Percentiles rank a stretch among this genome's conserved stretches.
phyloP scores from a whole-genome alignment of 2,329 filamentous ascomycete genomes.

The Xylariaceae sp. region DNA sequence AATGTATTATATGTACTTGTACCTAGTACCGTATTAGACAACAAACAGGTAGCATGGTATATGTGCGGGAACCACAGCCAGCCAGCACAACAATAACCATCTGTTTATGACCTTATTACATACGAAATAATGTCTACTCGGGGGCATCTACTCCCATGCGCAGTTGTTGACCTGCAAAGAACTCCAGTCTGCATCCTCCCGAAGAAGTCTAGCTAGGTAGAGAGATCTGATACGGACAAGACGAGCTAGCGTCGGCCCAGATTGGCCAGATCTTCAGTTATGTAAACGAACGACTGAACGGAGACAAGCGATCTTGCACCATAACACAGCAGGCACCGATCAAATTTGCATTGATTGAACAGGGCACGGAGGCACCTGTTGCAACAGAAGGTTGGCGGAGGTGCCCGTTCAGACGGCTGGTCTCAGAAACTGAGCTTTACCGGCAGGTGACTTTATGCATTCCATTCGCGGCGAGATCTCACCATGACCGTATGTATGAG shows the following conservation, averaged over 20 bases:
- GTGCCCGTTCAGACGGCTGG: conserved; percentile 25
- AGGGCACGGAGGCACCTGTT: conserved; percentile 33
- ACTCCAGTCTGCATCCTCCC: conserved; percentile 1
- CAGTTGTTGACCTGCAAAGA: background rate
- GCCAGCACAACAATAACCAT: background rate
- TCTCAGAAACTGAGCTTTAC: conserved; percentile 28
- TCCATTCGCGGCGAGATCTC: conserved; percentile 9
- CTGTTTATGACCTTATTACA: background rate
- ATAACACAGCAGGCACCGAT: conserved; percentile 15
- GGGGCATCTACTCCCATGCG: background rate
- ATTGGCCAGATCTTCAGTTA: conserved; percentile 30
- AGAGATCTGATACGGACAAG: conserved; percentile 11
- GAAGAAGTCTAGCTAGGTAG: background rate
- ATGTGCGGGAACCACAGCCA: conserved; percentile 13
- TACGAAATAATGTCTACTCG: background rate
- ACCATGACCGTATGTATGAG: background rate
- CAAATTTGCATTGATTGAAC: conserved; percentile 31
- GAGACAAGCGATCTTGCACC: conserved; percentile 30
- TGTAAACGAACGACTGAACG: conserved; percentile 29
- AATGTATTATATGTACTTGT: conserved; percentile 13
- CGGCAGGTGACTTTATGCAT: conserved; percentile 26
- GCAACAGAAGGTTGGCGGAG: conserved; percentile 32
- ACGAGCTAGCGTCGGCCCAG: conserved; percentile 23
- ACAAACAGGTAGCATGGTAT: conserved; percentile 14
- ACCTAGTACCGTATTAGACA: conserved; percentile 14